Evolutionary conservation across 2,329 filamentous ascomycete genomes (phyloP).

Genomic region (Blumeria graminis): DNA sequence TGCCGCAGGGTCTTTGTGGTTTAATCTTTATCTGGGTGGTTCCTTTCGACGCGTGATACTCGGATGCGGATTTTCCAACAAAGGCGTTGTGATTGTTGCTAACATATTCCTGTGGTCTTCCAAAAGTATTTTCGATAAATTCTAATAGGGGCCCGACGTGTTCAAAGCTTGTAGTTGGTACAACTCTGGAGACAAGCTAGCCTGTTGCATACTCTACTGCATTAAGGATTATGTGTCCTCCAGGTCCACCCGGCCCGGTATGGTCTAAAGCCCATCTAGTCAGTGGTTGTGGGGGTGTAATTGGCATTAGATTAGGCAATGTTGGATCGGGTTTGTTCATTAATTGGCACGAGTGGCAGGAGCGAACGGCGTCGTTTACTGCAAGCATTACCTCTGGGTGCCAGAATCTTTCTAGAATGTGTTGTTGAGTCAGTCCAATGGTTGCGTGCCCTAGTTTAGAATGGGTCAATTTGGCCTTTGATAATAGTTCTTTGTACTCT

Average conservation of each 20-base stretch:
- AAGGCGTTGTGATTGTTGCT: not conserved
- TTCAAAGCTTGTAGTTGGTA: not conserved
- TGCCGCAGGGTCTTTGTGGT: not conserved
- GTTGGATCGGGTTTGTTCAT: not conserved
- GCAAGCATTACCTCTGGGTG: not conserved
- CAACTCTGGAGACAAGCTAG: not conserved
- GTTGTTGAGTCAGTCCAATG: not conserved
- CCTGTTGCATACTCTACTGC: not conserved
- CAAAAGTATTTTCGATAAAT: not conserved
- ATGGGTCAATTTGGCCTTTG: not conserved
- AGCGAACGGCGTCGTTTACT: not conserved
- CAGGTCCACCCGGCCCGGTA: not conserved
- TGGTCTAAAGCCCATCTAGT: not conserved
- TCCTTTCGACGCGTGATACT: not conserved
- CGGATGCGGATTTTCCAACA: not conserved
- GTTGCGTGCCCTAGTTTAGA: not conserved
- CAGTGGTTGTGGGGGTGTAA: not conserved
- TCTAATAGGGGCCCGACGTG: not conserved
- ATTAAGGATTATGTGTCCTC: not conserved
- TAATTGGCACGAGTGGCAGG: not conserved
- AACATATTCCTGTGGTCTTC: not conserved
- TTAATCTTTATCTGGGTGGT: not conserved
- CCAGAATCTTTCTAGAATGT: not conserved
- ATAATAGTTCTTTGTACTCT: not conserved
- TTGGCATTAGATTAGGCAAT: not conserved